Base-by-base conservation (phyloP, 495 filamentous ascomycete genomes). In the Annulohypoxylon nitens region DNA sequence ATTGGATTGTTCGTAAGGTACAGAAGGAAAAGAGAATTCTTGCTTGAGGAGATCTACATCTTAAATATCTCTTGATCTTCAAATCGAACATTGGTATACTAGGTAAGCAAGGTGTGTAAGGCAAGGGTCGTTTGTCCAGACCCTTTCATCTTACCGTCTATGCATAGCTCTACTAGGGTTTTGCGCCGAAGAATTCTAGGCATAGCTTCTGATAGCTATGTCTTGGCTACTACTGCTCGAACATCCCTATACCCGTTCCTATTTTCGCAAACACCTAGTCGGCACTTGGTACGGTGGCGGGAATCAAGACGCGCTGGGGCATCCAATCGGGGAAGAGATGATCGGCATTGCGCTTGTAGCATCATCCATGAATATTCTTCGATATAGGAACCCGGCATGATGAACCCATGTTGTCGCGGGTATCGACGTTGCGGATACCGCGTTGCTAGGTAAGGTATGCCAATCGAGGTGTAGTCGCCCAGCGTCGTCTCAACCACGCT, bases 291-390 rank as follows among this genome's bases (percentile, higher is more conserved):
- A 55, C 18, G 26, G 67, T 70, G 36, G 70, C 69, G 51, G 72
- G 74, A 69, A 69, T 73, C 70, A 76, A 8, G 65, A 76, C 60
- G 74, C 74, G 74, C 74, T 70, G 70, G 70, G 5, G 64, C 39
- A 23, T n/a, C 74, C 74, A 73, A 76, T 73, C 10, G 62, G 53
- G 37, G 34, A 61, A 53, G 55, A 67, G 41, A 67, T 61, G 64
- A 61, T 64, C 58, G 41, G 60, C 54, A 18, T 20, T 50, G 47
- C 45, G 64, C 61, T 71, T 71, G 30, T 26, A 18, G 11, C 36
- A 58, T 55, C 7, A 53, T 62, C 4, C 58, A 33, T 39, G 1
- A 53, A 18, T 39, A 9, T 37, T 6, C 26, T 41, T 36, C 12
- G 14, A 33, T 33, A 1, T 23, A 26, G 39, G 25, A 47, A 68